Conservation (phyloP, 768 basidiomycete genomes). For the Naganishia kalamii region DNA sequence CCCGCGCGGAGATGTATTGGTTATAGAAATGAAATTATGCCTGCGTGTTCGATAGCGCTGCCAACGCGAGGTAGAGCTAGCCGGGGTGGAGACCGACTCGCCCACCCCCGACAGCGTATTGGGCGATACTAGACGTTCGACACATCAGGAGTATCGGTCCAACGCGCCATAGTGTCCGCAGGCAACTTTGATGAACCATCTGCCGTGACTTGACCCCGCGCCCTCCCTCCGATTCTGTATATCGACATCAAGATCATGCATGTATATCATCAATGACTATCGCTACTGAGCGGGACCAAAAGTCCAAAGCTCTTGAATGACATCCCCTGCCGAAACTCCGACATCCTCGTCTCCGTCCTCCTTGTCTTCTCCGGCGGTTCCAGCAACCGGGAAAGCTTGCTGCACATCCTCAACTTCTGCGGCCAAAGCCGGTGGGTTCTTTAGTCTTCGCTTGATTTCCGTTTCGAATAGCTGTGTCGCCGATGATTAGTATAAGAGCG, state of each 20-base stretch:
- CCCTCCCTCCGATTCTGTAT: background rate
- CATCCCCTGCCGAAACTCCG: conserved; percentile 22
- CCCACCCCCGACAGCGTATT: no score
- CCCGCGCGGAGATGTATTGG: no score
- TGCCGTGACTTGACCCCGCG: background rate
- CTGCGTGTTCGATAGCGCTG: no score
- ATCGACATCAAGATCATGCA: background rate
- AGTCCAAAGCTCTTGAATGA: conserved; percentile 25
- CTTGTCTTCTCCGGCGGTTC: background rate
- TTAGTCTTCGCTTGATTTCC: conserved; percentile 70
- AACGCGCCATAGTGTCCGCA: background rate
- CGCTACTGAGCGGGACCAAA: conserved; percentile 18
- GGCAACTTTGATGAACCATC: background rate
- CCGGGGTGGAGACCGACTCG: no score
- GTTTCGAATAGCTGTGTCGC: conserved; percentile 70
- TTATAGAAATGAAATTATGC: no score
- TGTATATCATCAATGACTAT: no score
- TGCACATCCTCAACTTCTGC: conserved; percentile 33
- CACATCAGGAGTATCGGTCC: no score
- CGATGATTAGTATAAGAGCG: background rate
- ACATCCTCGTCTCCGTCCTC: conserved; percentile 27
- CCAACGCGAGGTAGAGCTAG: no score
- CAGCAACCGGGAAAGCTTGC: conserved; percentile 24
- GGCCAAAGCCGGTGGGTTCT: conserved; percentile 62
- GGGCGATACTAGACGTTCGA: no score